phyloP scores from a whole-genome alignment of 208 protist species.

The Blechomonas ayalai region DNA sequence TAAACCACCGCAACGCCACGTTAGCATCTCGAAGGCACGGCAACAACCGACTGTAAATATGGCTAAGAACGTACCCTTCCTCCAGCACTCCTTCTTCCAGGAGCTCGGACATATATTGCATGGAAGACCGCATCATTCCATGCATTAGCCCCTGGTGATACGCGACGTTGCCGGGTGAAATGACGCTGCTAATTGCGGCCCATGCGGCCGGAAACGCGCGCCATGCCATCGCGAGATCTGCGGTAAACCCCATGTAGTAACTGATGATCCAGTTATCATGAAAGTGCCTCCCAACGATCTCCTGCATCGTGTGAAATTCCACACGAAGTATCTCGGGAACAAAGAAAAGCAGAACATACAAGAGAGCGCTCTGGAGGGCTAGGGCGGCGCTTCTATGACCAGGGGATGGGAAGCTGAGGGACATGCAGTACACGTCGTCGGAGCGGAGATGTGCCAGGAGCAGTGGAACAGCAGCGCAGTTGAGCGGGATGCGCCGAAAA shows the following conservation, averaged over 20 bases:
- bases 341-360: slow-evolving; percentile 98
- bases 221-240: slow-evolving; percentile 92
- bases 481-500: slow-evolving; percentile 81
- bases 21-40: slow-evolving; percentile 89
- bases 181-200: slow-evolving; percentile 86
- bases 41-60: slow-evolving; percentile 80
- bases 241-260: slow-evolving; percentile 96
- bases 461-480: slow-evolving; percentile 70
- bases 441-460: slow-evolving; percentile 90
- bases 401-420: slow-evolving; percentile 85
- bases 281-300: slow-evolving; percentile 98
- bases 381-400: slow-evolving; percentile 94
- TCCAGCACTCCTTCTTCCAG: slow-evolving; percentile 88
- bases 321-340: slow-evolving; percentile 87
- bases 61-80: slow-evolving; percentile 93
- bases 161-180: slow-evolving; percentile 63
- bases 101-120: slow-evolving; percentile 22
- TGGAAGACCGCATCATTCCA: slow-evolving; percentile 29
- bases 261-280: slow-evolving; percentile 97
- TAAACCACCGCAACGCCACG: slow-evolving; percentile 93
- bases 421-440: slow-evolving; percentile 96
- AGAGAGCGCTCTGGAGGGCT: slow-evolving; percentile 87
- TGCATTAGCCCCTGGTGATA: slow-evolving; percentile 54
- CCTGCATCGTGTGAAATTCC: slow-evolving; percentile 92
- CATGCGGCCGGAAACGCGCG: slow-evolving; percentile 90